Base-by-base conservation (phyloP, 371 early-diverging fungal genomes). In the Mortierella sp. region DNA sequence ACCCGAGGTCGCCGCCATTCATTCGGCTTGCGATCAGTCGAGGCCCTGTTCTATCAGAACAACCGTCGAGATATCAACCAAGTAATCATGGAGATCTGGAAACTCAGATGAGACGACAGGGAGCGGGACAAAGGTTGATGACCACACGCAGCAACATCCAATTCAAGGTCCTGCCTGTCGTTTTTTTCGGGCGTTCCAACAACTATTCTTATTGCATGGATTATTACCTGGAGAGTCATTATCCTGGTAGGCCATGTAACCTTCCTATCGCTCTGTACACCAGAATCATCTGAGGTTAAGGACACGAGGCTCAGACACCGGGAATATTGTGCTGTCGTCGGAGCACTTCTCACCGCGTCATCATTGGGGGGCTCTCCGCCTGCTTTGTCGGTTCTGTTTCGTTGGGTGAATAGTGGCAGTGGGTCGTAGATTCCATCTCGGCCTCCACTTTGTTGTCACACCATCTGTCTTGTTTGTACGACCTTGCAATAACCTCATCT, bases 171-270 rank as follows among this genome's bases (percentile, higher is more conserved):
- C 24, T 69, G 1, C 18, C 58, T 13, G 43, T 45, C 12, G 24
- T 54, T 46, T 51, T 64, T 24, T 64, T n/a, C 60, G 8, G 24
- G 21, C 23, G 13, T 71, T 5, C 71, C 71, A 6, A 71, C 64
- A 8, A 28, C 51, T 13, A 39, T 71, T 27, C 55, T 64, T n/a
- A 34, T 59, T 2, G 56, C 43, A 0, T 64, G 64, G 64, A 31
- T 64, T 46, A 28, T 70, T n/a, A 14, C 49, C 24, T 64, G 71
- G 39, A 23, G 45, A 4, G 13, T 49, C 3, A 43, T 54, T 16
- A 24, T 70, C 21, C 31, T 70, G 49, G 71, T 70, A 64, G 43
- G 58, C 23, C 41, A 18, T 38, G 18, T 21, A 13, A 21, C 16
- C 45, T 43, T 16, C 16, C 45, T 5, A 9, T 43, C 16, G 5